Conservation (phyloP, 1,139 yeast species). For the Wickerhamiella infanticola region DNA sequence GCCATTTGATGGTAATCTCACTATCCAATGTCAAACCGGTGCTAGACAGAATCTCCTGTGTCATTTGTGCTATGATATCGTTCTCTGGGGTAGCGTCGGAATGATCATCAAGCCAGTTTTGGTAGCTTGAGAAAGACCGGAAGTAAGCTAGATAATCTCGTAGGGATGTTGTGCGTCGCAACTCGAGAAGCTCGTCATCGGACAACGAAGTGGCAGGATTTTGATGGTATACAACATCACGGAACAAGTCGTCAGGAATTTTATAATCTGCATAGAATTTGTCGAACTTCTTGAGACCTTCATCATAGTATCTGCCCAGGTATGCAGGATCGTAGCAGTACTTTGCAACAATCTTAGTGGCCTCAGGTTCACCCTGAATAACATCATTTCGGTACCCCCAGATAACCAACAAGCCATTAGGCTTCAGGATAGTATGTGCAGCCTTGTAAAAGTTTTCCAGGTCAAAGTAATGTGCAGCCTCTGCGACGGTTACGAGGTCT, state of each 20-base stretch:
- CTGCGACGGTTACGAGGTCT: slow-evolving; percentile 54
- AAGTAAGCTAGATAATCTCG: slow-evolving; percentile 34
- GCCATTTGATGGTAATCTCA: slow-evolving; percentile 39
- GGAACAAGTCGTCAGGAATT: background rate
- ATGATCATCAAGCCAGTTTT: slow-evolving; percentile 38
- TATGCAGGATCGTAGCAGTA: background rate
- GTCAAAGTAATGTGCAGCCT: slow-evolving; percentile 66
- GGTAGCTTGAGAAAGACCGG: slow-evolving; percentile 55
- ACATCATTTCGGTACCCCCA: slow-evolving; percentile 60
- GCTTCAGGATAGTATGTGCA: slow-evolving; percentile 34
- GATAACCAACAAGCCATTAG: slow-evolving; percentile 48
- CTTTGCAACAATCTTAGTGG: slow-evolving; percentile 2
- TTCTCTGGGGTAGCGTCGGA: slow-evolving; percentile 13
- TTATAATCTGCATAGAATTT: background rate
- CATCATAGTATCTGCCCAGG: slow-evolving; percentile 3
- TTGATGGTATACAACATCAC: slow-evolving; percentile 8
- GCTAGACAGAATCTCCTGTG: slow-evolving; percentile 29
- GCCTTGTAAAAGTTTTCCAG: slow-evolving; percentile 36
- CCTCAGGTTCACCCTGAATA: slow-evolving; percentile 15
- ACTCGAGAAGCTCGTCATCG: slow-evolving; percentile 25
- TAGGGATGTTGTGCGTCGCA: slow-evolving; percentile 31
- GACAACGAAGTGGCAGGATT: slow-evolving; percentile 18
- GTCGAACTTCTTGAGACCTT: background rate
- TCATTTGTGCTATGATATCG: slow-evolving; percentile 24
- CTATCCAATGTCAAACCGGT: slow-evolving; percentile 34